Percentiles rank a stretch among this genome's conserved stretches.
phyloP scores from a whole-genome alignment of 257 asterid species.

The Catharanthus roseus region DNA sequence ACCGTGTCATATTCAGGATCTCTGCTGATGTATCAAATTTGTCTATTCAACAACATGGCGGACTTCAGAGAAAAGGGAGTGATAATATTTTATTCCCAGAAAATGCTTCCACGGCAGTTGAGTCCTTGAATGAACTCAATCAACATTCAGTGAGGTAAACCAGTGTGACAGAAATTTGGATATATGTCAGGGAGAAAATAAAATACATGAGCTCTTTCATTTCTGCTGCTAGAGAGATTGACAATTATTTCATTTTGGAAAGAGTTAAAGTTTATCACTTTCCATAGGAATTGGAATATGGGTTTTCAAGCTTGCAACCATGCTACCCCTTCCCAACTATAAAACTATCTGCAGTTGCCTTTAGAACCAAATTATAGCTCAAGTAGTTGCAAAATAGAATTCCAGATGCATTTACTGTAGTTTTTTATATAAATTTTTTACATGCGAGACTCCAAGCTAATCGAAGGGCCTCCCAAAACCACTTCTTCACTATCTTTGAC shows the following conservation, averaged over 20 bases:
- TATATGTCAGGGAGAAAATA: not conserved
- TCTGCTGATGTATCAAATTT: constrained; percentile 54
- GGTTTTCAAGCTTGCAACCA: not conserved
- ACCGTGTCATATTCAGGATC: constrained; percentile 34
- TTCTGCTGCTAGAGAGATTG: not conserved
- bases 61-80: constrained; percentile 35
- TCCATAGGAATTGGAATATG: not conserved
- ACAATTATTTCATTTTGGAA: not conserved
- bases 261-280: not conserved
- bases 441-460: too few species aligned
- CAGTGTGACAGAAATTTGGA: not conserved
- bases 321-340: not conserved
- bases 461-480: too few species aligned
- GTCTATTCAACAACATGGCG: constrained; percentile 38
- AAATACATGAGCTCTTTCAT: not conserved
- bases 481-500: not conserved
- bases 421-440: not conserved
- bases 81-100: constrained; percentile 27
- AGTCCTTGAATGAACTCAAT: constrained; percentile 34
- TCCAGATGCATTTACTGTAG: not conserved
- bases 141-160: constrained; percentile 39
- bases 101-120: constrained; percentile 29
- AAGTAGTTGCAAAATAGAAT: not conserved
- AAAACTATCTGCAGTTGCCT: not conserved
- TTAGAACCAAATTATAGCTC: not conserved